A percentile compares a stretch with the other conserved stretches of the same genome.
phyloP scores from a whole-genome alignment of 2,329 filamentous ascomycete species.

The Trichoderma harzianum region DNA sequence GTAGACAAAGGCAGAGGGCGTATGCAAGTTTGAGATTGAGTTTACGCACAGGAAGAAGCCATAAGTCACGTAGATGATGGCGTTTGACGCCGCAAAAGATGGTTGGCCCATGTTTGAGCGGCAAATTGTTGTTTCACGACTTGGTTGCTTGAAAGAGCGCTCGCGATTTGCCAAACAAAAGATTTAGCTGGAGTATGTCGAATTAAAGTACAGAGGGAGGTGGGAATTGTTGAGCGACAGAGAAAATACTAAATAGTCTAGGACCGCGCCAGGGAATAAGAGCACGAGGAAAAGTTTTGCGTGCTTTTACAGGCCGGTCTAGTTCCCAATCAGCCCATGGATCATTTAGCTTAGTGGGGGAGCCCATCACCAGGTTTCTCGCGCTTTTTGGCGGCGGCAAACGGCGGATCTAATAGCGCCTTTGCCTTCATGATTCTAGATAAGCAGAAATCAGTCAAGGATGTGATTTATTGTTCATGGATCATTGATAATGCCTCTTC shows the following conservation, averaged over 20 bases:
- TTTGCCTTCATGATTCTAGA: neutral
- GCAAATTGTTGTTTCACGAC: neutral
- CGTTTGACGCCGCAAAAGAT: constrained; percentile 74
- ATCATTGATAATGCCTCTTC: neutral
- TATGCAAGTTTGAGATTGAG: neutral
- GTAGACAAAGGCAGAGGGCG: neutral
- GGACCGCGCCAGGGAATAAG: neutral
- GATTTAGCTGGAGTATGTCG: neutral
- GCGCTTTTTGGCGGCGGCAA: neutral
- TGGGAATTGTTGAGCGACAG: neutral
- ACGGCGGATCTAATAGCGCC: neutral
- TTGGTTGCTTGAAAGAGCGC: neutral
- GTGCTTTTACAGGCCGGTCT: neutral
- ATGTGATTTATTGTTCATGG: neutral
- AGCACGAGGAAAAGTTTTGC: neutral
- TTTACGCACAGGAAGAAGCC: constrained; percentile 66
- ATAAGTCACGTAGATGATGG: constrained; percentile 78
- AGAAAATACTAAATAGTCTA: neutral
- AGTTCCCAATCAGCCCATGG: neutral
- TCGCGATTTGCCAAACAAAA: neutral
- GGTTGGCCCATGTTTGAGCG: constrained; percentile 63
- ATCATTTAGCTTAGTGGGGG: neutral
- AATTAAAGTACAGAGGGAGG: neutral
- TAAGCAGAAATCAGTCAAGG: neutral
- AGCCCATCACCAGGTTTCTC: neutral